phyloP scores from a whole-genome alignment of 2,329 filamentous ascomycete species.

The Fragosphaeria purpurea region DNA sequence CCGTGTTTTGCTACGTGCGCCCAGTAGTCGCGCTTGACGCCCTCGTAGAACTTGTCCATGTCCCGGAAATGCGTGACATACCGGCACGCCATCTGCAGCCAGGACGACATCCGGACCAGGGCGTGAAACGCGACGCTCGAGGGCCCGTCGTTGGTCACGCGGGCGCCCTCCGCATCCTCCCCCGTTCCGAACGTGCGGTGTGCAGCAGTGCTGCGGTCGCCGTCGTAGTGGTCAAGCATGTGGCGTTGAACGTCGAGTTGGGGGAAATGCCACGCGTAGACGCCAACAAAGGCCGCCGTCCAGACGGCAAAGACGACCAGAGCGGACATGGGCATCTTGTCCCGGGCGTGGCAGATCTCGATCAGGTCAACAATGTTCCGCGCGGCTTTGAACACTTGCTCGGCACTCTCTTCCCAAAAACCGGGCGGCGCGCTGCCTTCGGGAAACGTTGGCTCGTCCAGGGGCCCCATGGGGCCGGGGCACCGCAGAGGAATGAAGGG shows the following conservation, averaged over 20 bases:
- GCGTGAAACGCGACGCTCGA: conserved; percentile 40
- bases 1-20: conserved; percentile 16
- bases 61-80: conserved; percentile 44
- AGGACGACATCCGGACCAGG: conserved; percentile 39
- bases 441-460: conserved; percentile 48
- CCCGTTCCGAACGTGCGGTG: neutral
- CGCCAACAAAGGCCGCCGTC: conserved; percentile 53
- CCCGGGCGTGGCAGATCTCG: conserved; percentile 44
- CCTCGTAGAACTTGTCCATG: conserved; percentile 43
- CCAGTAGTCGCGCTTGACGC: conserved; percentile 39
- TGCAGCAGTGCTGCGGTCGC: neutral
- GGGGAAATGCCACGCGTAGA: conserved; percentile 58
- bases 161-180: conserved; percentile 12
- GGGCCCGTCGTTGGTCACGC: conserved; percentile 28
- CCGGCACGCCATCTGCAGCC: conserved; percentile 46
- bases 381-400: conserved; percentile 52
- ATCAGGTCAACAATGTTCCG: conserved; percentile 56
- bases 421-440: conserved; percentile 35
- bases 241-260: conserved; percentile 53
- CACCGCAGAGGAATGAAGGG: conserved; percentile 55
- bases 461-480: conserved; percentile 38
- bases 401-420: conserved; percentile 55
- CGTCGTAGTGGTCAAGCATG: conserved; percentile 29
- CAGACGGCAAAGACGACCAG: conserved; percentile 58
- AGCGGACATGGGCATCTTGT: conserved; percentile 56